phyloP scores from a whole-genome alignment of 768 basidiomycete species.

The Termitomyces sp. region DNA sequence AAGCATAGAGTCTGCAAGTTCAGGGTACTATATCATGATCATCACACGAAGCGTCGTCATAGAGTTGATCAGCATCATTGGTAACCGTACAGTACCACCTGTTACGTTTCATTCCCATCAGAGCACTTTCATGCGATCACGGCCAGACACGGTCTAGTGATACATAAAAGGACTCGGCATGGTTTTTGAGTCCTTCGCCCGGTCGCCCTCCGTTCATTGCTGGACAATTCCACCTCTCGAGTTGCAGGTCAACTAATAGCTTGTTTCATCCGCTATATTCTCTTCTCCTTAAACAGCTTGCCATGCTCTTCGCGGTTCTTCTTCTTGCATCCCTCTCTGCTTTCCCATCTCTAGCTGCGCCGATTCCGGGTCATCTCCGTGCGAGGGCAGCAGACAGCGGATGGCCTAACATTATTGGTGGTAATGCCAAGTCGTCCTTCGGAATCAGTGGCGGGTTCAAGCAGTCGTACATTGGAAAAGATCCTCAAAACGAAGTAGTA shows the following conservation, averaged over 20 bases:
- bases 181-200: conserved; percentile 1
- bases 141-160: background rate
- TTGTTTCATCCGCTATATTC: conserved; percentile 6
- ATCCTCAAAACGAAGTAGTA: background rate
- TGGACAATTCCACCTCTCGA: conserved; percentile 11
- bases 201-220: conserved; percentile 14
- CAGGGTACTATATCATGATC: no score
- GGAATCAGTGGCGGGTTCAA: conserved; percentile 8
- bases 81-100: no score
- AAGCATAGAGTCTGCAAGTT: background rate
- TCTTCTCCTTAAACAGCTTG: background rate
- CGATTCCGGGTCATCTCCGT: conserved; percentile 5
- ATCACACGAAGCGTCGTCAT: background rate
- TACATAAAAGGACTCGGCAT: background rate
- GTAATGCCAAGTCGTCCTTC: conserved; percentile 2
- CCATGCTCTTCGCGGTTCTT: conserved; percentile 8
- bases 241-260: conserved; percentile 19
- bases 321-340: conserved; percentile 6
- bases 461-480: background rate
- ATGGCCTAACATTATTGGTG: conserved; percentile 4
- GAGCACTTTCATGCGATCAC: background rate
- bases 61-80: background rate
- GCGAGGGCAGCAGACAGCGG: conserved; percentile 1
- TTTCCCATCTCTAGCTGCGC: conserved; percentile 12
- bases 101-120: background rate